Base-by-base conservation (phyloP, 1,284 basidiomycete genomes). In the Chondrostereum purpureum region DNA sequence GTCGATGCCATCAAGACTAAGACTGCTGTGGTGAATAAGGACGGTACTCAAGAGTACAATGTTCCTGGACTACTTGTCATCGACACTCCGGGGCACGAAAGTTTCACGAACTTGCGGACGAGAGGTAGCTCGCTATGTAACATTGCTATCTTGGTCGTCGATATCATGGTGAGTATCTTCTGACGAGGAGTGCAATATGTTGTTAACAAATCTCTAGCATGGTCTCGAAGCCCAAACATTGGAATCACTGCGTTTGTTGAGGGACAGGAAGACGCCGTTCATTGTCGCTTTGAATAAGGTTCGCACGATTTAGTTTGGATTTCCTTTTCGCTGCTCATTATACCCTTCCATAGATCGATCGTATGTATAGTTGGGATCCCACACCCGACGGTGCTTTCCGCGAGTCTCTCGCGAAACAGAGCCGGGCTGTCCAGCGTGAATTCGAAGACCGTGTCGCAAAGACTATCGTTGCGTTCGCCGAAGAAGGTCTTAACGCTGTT, bases 31-130 rank as follows among this genome's bases (percentile, higher is more conserved):
- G 71, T 99, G 66, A 95, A 97, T 68, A 87, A 80, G 67, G 84
- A 92, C 54, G 82, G 83, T 48, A 67, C 68, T 24, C 85, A 91
- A 67, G 91, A 98, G 57, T 97, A 95, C 77, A 95, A 98, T 67
- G 86, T 98, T 50, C 96, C 96, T 23, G 96, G 96, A 68, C 77
- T 99, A 19, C 78, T 99, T 47, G 69, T 99, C 60, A 99, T 99
- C 59, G 96, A 99, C 66, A 99, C 96, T 2, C 96, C 96, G 44
- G 96, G 96, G 52, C 96, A 99, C 83, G 96, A 99, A 69, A 98
- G 94, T 5, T 99, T 99, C 77, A 94, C 93, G 17, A 99, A 99
- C 65, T 67, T 99, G 61, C 91, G 96, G 46, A 86, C 89, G 20
- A 88, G 96, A 66, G 96, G 96, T 62, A 94, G 91, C 53, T 98